Evolutionary conservation across 371 early-diverging fungal species (phyloP), one percentile per base, ranked within the genome.

Genomic region (Hamiltosporidium magnivora): DNA sequence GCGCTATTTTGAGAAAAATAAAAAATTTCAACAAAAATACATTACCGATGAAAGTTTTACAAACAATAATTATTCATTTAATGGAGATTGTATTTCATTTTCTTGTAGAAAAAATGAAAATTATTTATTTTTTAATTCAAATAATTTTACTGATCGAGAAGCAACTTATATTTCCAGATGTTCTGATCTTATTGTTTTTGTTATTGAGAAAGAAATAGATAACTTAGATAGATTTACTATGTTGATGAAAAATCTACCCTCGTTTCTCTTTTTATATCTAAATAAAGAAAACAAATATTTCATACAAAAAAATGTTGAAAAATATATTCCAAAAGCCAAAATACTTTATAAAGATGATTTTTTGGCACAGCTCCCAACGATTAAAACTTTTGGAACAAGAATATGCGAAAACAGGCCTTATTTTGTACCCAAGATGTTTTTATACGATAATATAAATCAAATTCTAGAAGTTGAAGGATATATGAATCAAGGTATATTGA

Each of bases 401-500:
- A 64, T 70, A 52, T 68, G 69, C 36, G 25, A 25, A 25, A 63
- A n/a, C 0, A 58, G 80, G 12, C 80, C 80, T 8, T 68, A 54
- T 66, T 67, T 80, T 60, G 58, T 80, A 12, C 60, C 73, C 42
- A 54, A 64, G 8, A 62, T 53, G 25, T 14, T 61, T 2, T 60
- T 59, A 38, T 8, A 60, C 36, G 36, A 60, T 4, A 58, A 49
- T 2, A 62, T 25, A 25, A 25, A 25, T 25, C 25, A 58, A 6
- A 49, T 40, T 2, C 6, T 38, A 0, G 25, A 74, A 3, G 58
- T 67, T 53, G 64, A 71, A 39, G 80, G 78, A 0, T 64, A 70
- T 67, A 60, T 80, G 64, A 76, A 75, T 42, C 62, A 69, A 55
- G 76, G 80, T 6, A 68, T 76, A 41, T 58, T 73, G 1, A 63